Evolutionary conservation across 306 rosid genomes (phyloP).

Genomic region (Albizia julibrissin): DNA sequence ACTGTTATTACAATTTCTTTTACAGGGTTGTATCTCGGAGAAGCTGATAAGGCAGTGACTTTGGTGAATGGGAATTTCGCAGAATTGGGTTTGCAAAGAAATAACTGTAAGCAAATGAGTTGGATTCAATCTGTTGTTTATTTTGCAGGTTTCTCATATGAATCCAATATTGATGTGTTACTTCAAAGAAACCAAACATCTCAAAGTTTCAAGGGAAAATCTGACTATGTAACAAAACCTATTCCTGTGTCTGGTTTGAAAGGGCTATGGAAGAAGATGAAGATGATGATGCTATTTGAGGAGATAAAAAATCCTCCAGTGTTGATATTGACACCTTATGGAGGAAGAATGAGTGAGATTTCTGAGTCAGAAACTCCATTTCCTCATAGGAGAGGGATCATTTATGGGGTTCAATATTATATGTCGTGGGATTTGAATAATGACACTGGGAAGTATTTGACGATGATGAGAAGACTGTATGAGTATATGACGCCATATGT

Average conservation of each 20-base stretch:
- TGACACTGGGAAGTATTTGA: not conserved
- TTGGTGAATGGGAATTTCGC: conserved; percentile 29
- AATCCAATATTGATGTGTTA: conserved; percentile 30
- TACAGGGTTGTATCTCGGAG: conserved; percentile 41
- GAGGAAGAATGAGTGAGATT: conserved; percentile 46
- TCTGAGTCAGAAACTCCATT: conserved; percentile 34
- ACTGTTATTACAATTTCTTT: conserved; percentile 20
- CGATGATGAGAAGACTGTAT: conserved; percentile 24
- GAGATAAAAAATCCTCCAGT: not conserved
- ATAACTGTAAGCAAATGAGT: conserved; percentile 21
- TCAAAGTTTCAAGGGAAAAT: conserved; percentile 34
- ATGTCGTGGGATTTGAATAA: conserved; percentile 17
- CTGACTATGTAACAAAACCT: conserved; percentile 36
- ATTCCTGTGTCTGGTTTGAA: conserved; percentile 29
- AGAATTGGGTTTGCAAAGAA: conserved; percentile 27
- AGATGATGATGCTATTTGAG: not conserved
- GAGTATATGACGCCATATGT: conserved; percentile 30
- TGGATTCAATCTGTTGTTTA: conserved; percentile 40
- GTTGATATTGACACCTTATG: conserved; percentile 35
- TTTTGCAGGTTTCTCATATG: conserved; percentile 5
- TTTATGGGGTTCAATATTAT: conserved; percentile 30
- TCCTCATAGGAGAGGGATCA: conserved; percentile 32
- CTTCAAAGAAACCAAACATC: conserved; percentile 28
- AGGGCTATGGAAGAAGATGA: conserved; percentile 32
- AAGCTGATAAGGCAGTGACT: conserved; percentile 6